Evolutionary conservation across 2,329 filamentous ascomycete genomes (phyloP).

Genomic region (Trichoderma koningii): DNA sequence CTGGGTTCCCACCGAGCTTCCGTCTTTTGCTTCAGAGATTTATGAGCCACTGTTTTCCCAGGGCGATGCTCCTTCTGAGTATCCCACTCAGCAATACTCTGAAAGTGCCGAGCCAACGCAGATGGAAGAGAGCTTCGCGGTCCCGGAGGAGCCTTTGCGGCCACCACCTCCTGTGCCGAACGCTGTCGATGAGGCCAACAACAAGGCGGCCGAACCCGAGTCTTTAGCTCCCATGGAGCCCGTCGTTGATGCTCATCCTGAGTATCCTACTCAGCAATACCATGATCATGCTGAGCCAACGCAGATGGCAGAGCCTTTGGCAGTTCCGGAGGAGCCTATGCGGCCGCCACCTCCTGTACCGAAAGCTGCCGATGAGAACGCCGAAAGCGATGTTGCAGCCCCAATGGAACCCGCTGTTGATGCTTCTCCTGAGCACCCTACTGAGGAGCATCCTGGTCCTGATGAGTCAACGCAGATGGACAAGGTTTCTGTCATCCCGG

Average conservation of each 20-base stretch:
- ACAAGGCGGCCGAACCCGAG: neutral
- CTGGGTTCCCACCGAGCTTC: neutral
- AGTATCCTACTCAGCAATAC: no score
- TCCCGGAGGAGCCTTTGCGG: neutral
- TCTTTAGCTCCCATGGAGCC: neutral
- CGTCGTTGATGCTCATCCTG: neutral
- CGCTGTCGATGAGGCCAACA: neutral
- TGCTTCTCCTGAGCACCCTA: neutral
- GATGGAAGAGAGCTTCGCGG: slow-evolving; percentile 28
- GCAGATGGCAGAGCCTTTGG: neutral
- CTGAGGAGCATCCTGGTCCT: no score
- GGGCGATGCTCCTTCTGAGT: slow-evolving; percentile 33
- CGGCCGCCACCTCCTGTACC: slow-evolving; percentile 1
- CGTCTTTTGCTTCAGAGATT: slow-evolving; percentile 31
- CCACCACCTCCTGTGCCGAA: neutral
- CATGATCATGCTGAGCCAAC: no score
- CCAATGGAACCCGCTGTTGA: neutral
- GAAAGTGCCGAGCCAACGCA: slow-evolving; percentile 34
- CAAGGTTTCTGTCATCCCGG: no score
- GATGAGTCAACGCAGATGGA: no score
- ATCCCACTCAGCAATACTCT: slow-evolving; percentile 33
- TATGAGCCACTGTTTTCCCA: slow-evolving; percentile 42
- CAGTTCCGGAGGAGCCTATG: neutral
- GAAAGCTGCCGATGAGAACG: neutral
- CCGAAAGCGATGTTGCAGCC: slow-evolving; percentile 27